phyloP scores from a whole-genome alignment of 257 asterid species.

The Lycium barbarum region DNA sequence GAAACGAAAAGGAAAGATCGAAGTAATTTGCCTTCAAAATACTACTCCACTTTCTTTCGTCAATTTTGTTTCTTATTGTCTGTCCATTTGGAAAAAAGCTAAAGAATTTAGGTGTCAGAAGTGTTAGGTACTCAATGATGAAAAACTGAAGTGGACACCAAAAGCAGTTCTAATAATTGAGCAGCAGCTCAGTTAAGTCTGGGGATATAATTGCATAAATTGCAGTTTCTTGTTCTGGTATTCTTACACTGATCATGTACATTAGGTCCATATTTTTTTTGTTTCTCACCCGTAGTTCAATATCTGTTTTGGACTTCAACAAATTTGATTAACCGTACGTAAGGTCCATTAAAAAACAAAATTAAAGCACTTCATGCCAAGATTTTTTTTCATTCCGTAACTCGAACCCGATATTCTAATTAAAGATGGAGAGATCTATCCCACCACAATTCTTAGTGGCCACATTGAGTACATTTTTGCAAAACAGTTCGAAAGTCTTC shows the following conservation, averaged over 20 bases:
- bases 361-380: no score
- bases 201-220: neutral
- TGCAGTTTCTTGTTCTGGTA: neutral
- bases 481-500: neutral
- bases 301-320: neutral
- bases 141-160: constrained; percentile 27
- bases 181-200: neutral
- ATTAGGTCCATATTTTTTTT: neutral
- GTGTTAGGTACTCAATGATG: constrained; percentile 7
- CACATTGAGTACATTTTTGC: no score
- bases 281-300: neutral
- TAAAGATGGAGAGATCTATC: no score
- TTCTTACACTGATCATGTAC: neutral
- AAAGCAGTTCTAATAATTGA: constrained; percentile 18
- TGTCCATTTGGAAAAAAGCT: neutral
- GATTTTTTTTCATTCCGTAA: no score
- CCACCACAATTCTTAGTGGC: no score
- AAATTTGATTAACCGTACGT: neutral
- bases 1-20: neutral
- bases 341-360: neutral
- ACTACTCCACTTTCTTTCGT: neutral
- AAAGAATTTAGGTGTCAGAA: neutral
- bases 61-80: neutral
- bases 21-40: neutral
- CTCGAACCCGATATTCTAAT: no score